Base-by-base conservation (phyloP, 805 yeast genomes). In the Scheffersomyces coipomensis region DNA sequence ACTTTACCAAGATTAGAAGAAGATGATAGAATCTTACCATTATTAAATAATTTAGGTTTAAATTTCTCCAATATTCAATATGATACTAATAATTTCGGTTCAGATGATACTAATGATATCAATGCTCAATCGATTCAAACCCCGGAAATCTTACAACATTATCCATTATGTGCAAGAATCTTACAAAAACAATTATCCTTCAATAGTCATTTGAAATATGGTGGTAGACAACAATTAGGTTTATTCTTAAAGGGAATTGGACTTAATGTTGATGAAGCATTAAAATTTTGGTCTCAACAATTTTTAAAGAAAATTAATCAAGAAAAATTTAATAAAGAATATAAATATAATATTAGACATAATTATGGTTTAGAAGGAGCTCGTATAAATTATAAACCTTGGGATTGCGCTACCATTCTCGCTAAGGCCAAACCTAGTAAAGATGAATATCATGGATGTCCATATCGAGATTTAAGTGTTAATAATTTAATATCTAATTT, bases 311-410 rank as follows among this genome's bases (percentile, higher is more conserved):
- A 61, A 4, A 74, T 74, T 10, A 58, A 54, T 5, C 58, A 79
- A 38, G 97, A 88, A 39, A 79, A 79, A 51, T 89, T 90, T 64
- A 79, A 83, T 60, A 90, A 89, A 63, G 95, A 91, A 55, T 90
- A 91, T 68, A 74, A 79, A 44, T 93, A 93, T 71, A 87, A 86
- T 52, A 79, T 93, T 53, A 76, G 96, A 44, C 97, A 93, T 62
- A 77, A 75, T 45, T 93, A 91, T 58, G 99, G 98, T 35, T 69
- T 88, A 42, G 97, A 88, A 64, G 99, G 99, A 49, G 83, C 84
- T 10, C 70, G 96, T 44, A 84, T 80, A 52, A 86, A 88, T 51
- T 89, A 88, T 62, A 78, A 78, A 52, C 96, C 98, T 3, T 78
- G 85, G 83, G 85, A 83, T 56, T 93, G 97, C 67, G 76, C 79